Evolutionary conservation across 2,329 filamentous ascomycete species (phyloP), one percentile per base, ranked within the genome.

Genomic region (Mycosphaerella sp.): DNA sequence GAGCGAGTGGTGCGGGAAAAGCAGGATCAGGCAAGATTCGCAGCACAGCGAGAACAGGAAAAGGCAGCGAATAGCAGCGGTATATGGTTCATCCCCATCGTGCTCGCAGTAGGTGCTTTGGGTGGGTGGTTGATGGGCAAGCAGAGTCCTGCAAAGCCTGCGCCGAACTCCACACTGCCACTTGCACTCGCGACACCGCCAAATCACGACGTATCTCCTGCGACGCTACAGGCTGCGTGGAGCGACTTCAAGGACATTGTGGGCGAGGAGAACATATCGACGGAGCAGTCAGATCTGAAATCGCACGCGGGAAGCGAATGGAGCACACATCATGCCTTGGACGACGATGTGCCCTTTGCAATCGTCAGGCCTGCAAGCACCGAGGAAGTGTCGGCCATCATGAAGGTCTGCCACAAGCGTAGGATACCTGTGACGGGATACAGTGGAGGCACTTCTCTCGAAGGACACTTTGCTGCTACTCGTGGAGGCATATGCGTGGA

Each of bases 381-480:
- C 1, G 85, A 91, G 60, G 85, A 96, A 63, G 89, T 95, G 7
- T 86, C 86, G n/a, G 76, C 79, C 59, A 82, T 96, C 56, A 92
- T 95, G 85, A 91, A 92, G 74, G 74, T 95, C 53, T 95, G 91
- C 74, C 88, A 95, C 69, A 72, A 76, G 65, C 78, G 91, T 40
- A 78, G 79, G 53, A 93, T 96, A 59, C 91, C 91, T 4, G 89
- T 95, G 23, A 91, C 88, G 3, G 86, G 85, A 2, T 95, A 90
- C 73, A 89, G 85, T 54, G 91, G 91, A 42, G 91, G 91, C 34
- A 95, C 91, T 6, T 91, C 86, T 65, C 76, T 96, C 32, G 91
- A 96, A 72, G 91, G 91, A 1, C 89, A 95, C 70, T 95, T 87
- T 70, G 84, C 89, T 1, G 82, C 89, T 2, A 95, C 89, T 12